Percentiles rank a stretch among this genome's conserved stretches.
Conservation (phyloP, 2,329 filamentous ascomycete genomes). For the Hypoxylon sp. region DNA sequence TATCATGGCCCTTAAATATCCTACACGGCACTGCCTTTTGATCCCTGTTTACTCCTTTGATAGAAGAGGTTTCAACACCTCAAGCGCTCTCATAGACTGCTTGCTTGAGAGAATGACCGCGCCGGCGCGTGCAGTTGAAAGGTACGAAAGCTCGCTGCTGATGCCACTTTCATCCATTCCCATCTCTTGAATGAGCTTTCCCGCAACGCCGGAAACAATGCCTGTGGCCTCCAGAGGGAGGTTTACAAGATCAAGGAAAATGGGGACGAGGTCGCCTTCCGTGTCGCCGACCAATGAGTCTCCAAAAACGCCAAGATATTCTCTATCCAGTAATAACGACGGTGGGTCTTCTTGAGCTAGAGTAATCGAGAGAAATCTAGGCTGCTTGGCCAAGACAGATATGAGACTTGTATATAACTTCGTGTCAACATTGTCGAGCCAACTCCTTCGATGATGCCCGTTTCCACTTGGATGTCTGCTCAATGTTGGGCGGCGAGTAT, state of each 20-base stretch:
- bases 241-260: conserved; percentile 86
- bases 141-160: conserved; percentile 85
- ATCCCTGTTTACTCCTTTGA: conserved; percentile 51
- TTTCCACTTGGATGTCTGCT: conserved; percentile 58
- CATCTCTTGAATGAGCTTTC: conserved; percentile 82
- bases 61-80: conserved; percentile 73
- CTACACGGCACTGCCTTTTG: conserved; percentile 20
- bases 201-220: conserved; percentile 94
- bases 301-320: conserved; percentile 75
- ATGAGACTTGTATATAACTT: conserved; percentile 75
- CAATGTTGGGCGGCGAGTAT: conserved; percentile 53
- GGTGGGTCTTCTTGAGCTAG: conserved; percentile 81
- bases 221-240: conserved; percentile 91
- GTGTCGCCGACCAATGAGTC: conserved; percentile 83
- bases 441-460: conserved; percentile 58
- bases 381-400: conserved; percentile 72
- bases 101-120: conserved; percentile 87
- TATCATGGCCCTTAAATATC: conserved; percentile 27
- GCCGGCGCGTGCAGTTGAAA: conserved; percentile 89
- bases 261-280: conserved; percentile 81
- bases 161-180: conserved; percentile 59
- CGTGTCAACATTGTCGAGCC: conserved; percentile 73
- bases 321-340: conserved; percentile 79
- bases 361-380: conserved; percentile 80
- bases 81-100: conserved; percentile 80